These are phyloP conservation scores for Croton setiger DNA, from an alignment of 441 rosid species.

Conservation along the genomic window DNA sequence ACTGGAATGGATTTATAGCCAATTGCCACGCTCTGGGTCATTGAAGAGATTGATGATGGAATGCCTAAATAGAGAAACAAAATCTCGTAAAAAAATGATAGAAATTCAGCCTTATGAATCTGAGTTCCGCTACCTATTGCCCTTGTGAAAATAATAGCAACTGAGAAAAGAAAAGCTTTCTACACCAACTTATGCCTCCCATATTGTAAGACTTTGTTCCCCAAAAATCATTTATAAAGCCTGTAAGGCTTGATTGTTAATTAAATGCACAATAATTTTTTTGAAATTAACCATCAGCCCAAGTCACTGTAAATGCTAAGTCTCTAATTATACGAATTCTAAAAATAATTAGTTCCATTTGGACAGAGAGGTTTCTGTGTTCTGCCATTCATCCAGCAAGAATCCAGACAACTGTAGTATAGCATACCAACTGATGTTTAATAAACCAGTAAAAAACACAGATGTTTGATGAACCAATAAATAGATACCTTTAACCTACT, in stretches of 20 bases:
- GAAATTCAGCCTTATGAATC: constrained; percentile 75
- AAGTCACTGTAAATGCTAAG: neutral
- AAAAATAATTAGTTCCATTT: neutral
- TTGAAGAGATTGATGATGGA: constrained; percentile 70
- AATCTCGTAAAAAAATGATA: constrained; percentile 45
- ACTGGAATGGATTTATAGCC: constrained; percentile 87
- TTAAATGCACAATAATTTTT: neutral
- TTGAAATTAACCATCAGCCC: neutral
- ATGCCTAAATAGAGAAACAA: constrained; percentile 54
- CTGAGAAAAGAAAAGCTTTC: neutral
- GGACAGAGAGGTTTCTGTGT: neutral
- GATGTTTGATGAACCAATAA: neutral
- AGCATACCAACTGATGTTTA: neutral
- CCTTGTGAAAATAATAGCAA: constrained; percentile 29
- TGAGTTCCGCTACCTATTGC: constrained; percentile 70
- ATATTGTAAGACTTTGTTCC: neutral
- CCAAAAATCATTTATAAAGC: neutral
- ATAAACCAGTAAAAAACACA: neutral
- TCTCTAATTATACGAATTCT: neutral
- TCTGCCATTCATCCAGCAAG: neutral
- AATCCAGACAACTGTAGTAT: neutral
- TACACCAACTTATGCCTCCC: neutral
- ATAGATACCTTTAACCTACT: neutral
- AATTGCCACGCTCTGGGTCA: constrained; percentile 59
- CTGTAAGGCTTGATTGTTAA: neutral